Conservation (phyloP, 2,329 filamentous ascomycete species). For the Paraconiothyrium brasiliense region DNA sequence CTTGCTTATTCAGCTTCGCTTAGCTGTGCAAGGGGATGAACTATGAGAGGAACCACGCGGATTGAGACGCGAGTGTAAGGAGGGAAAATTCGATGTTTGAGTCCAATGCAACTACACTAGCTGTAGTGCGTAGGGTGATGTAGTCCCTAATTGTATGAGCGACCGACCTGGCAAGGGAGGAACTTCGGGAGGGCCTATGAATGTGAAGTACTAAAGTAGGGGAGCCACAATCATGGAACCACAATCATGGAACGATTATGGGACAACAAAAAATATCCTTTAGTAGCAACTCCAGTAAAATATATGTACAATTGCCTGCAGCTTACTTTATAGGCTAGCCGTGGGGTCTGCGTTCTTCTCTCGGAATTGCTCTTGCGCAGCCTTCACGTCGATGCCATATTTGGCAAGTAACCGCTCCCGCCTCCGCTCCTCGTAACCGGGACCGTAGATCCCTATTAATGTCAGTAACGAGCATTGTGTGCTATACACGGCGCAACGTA, state of each 20-base stretch:
- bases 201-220: neutral
- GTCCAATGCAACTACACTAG: too few species aligned
- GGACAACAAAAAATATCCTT: neutral
- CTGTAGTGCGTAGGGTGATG: too few species aligned
- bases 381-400: constrained; percentile 81
- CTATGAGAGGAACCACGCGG: neutral
- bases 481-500: constrained; percentile 52
- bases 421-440: constrained; percentile 86
- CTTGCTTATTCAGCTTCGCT: neutral
- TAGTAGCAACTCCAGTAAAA: constrained; percentile 9
- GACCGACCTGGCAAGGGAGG: neutral
- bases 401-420: constrained; percentile 82
- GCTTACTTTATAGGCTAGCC: constrained; percentile 14
- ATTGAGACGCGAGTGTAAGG: too few species aligned
- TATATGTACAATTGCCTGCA: constrained; percentile 21
- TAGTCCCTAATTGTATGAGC: neutral
- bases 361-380: constrained; percentile 33
- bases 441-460: constrained; percentile 75
- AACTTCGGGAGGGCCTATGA: neutral
- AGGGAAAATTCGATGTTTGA: too few species aligned
- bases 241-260: neutral
- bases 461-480: constrained; percentile 23
- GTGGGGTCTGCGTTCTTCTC: constrained; percentile 17
- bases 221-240: neutral
- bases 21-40: neutral